Base-by-base conservation (phyloP, 2,329 filamentous ascomycete genomes). In the Xylaria sp. region DNA sequence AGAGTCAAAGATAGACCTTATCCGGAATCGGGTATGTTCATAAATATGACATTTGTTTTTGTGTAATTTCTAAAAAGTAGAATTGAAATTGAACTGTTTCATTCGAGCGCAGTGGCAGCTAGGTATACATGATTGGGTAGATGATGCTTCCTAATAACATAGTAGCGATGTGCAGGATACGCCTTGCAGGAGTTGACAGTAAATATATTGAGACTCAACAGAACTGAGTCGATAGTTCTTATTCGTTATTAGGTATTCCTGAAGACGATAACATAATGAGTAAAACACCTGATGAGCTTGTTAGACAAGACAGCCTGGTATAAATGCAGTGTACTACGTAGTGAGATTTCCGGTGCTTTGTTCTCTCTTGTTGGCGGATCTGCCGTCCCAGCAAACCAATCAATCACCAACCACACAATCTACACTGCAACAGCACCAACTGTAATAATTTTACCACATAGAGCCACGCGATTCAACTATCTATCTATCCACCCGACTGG, bases 1-100 rank as follows among this genome's bases (percentile, higher is more conserved):
- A 64, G 66, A 71, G 51, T 63, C 63, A 59, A 59, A 68, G 65
- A 69, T 72, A 72, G 70, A 70, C 56, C 28, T 65, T 56, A 61
- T 70, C 61, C 64, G 56, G 64, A 70, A 60, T 67, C 56, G 66
- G 56, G 48, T 70, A 65, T 65, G 44, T 52, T 70, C 41, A 70
- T 60, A 50, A 63, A 25, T 70, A 41, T 6, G 39, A 7, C 6
- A 15, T 48, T 25, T 39, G 34, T 1, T 44, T 44, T 18, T 10
- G 8, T 18, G 23, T 23, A 25, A 54, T 4, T 18, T 41, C 25
- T 3, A 18, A 28, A 28, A 18, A 44, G 2, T 39, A 37, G 50
- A 23, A 37, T 50, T 20, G 4, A 44, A 8, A 32, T 48, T 15
- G 4, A 63, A 56, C n/a, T 46, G 50, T 32, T 32, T 6, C 32